phyloP scores from a whole-genome alignment of 2,329 filamentous ascomycete genomes.

The Zelopaecilomyces penicillatus region DNA sequence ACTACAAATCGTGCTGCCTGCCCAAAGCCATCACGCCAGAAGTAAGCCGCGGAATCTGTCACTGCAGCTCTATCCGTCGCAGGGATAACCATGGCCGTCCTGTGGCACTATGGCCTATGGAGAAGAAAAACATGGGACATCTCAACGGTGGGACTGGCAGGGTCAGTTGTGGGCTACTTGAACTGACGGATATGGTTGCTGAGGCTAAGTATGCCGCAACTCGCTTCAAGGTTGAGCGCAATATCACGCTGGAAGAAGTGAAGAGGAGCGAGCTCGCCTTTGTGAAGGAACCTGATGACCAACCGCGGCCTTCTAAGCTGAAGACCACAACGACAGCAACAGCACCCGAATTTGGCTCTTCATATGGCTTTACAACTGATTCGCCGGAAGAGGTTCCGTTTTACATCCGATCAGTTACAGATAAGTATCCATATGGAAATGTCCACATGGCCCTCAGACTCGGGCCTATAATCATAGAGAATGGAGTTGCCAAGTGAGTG shows the following conservation, averaged over 20 bases:
- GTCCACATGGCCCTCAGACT: constrained; percentile 32
- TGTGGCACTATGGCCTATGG: constrained; percentile 12
- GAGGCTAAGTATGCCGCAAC: constrained; percentile 17
- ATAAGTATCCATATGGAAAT: constrained; percentile 29
- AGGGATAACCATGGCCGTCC: constrained; percentile 12
- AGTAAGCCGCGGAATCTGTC: constrained; percentile 17
- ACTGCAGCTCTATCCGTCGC: constrained; percentile 14
- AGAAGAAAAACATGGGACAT: constrained; percentile 1
- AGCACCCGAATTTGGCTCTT: constrained; percentile 14
- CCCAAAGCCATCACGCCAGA: constrained; percentile 16
- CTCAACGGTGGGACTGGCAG: constrained; percentile 5
- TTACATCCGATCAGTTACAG: constrained; percentile 20
- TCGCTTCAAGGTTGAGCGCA: constrained; percentile 3
- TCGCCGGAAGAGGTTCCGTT: constrained; percentile 20
- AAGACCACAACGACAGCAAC: constrained; percentile 9
- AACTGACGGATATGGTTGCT: constrained; percentile 15
- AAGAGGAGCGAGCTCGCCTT: background rate
- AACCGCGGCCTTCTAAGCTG: constrained; percentile 5
- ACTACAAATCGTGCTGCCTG: constrained; percentile 26
- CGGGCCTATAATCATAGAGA: constrained; percentile 32
- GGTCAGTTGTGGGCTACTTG: constrained; percentile 9
- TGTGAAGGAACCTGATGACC: background rate
- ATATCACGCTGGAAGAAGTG: constrained; percentile 7
- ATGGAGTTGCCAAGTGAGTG: constrained; percentile 29
- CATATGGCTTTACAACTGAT: constrained; percentile 12